Base-by-base conservation (phyloP, 1,139 yeast species). In the Kodamaea ohmeri region DNA sequence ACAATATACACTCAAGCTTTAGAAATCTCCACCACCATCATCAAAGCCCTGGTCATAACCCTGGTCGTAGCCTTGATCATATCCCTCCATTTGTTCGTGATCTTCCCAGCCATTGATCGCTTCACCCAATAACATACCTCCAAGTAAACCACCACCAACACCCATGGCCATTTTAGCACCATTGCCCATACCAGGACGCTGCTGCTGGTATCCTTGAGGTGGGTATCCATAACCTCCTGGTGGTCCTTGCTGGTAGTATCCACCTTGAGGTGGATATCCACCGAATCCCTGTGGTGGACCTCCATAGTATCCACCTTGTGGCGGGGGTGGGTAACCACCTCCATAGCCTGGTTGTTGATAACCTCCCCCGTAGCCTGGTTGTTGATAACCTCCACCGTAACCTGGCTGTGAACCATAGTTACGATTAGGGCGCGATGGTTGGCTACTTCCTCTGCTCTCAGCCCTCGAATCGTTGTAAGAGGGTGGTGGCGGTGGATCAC, bases 101-200 rank as follows among this genome's bases (percentile, higher is more conserved):
- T 57, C 47, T 21, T 47, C 50, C 22, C 42, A 50, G 19, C 53
- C 56, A 17, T 48, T 30, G 33, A 51, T 31, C 59, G 67, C 62
- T 16, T 58, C 52, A 43, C 74, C 65, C 26, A 73, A 56, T 9
- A 58, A 58, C 67, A 80, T 64, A 43, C 94, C 95, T 41, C 94
- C 95, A 5, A 85, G 60, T 40, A 85, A 55, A 61, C 95, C 95
- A 21, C 84, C 92, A 49, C 92, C 94, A 0, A 80, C 83, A 49
- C 95, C 95, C 54, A 82, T 58, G 20, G 83, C 78, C 63, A 78
- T 52, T 25, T 80, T 76, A 12, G 78, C 73, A 35, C 68, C 55
- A 3, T 69, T 64, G 33, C 62, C 50, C 45, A 37, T 36, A 20
- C 41, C 53, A 17, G 51, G 51, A 29, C 40, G 35, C 20, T 38